These are phyloP conservation scores for Globisporangium okanoganense DNA, from an alignment of 352 stramenopile species.

Conservation along the genomic window DNA sequence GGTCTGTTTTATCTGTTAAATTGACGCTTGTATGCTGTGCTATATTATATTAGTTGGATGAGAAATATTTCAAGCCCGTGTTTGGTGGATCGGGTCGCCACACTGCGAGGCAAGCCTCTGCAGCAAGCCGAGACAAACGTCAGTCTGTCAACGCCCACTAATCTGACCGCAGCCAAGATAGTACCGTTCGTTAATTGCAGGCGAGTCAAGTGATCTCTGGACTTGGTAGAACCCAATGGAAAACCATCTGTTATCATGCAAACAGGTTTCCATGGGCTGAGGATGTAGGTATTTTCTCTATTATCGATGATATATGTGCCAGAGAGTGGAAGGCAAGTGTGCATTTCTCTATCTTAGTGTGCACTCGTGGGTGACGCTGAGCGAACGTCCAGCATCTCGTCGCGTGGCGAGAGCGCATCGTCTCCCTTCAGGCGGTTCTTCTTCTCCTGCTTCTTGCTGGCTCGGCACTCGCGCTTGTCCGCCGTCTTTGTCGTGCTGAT, in stretches of 20 bases:
- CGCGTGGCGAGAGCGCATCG: neutral
- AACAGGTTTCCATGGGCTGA: neutral
- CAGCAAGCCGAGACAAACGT: neutral
- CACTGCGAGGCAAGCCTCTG: conserved; percentile 1
- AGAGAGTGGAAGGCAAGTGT: neutral
- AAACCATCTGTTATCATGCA: neutral
- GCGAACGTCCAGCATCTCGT: neutral
- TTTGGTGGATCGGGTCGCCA: conserved; percentile 48
- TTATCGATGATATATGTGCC: neutral
- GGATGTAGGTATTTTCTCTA: neutral
- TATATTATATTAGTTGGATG: conserved; percentile 36
- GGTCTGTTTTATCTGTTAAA: no score
- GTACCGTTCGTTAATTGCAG: no score
- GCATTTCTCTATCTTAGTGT: neutral
- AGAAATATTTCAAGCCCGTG: conserved; percentile 63
- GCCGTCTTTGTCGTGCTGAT: neutral
- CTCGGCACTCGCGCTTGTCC: conserved; percentile 13
- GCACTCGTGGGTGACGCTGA: conserved; percentile 8
- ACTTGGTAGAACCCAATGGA: neutral
- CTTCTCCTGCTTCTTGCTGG: conserved; percentile 23
- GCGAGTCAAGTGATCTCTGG: neutral
- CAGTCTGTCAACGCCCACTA: conserved; percentile 6
- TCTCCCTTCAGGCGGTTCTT: conserved; percentile 2
- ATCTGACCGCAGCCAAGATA: neutral
- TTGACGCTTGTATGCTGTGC: neutral